Evolutionary conservation across 495 filamentous ascomycete genomes (phyloP).

Genomic region (Achaetomiella virescens): DNA sequence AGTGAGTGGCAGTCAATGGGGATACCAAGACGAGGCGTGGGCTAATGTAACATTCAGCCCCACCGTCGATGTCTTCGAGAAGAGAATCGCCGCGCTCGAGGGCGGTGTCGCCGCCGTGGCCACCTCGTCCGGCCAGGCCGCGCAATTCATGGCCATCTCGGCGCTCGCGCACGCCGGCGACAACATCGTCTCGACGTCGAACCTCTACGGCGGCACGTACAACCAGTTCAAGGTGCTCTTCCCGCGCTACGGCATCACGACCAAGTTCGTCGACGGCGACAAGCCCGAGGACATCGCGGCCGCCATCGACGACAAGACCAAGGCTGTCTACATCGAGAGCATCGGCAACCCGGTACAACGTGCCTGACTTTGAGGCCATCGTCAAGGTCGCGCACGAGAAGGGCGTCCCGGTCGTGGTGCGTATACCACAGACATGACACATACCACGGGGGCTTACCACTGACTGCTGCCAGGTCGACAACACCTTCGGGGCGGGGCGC

Average conservation of each 20-base stretch:
- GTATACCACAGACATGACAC: conserved; percentile 21
- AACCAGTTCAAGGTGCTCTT: conserved; percentile 96
- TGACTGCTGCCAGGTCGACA: conserved; percentile 61
- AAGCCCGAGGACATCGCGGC: conserved; percentile 73
- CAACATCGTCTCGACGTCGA: conserved; percentile 91
- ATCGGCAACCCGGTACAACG: conserved; percentile 98
- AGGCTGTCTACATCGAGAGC: conserved; percentile 91
- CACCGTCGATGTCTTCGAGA: conserved; percentile 96
- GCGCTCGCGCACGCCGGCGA: conserved; percentile 79
- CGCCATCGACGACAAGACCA: conserved; percentile 91
- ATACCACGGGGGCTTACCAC: not conserved
- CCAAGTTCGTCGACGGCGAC: conserved; percentile 87
- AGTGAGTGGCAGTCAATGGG: no score
- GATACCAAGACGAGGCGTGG: no score
- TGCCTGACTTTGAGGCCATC: conserved; percentile 83
- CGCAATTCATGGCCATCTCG: conserved; percentile 89
- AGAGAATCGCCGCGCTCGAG: conserved; percentile 91
- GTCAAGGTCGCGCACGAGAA: conserved; percentile 71
- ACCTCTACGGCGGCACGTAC: conserved; percentile 95
- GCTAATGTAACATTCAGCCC: conserved; percentile 49
- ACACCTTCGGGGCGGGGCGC: conserved; percentile 95
- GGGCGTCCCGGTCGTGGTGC: conserved; percentile 77
- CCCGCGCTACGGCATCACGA: conserved; percentile 77
- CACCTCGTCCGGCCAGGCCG: conserved; percentile 83
- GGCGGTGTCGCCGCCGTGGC: conserved; percentile 89